These are phyloP conservation scores for Cryptomeria japonica DNA, from an alignment of 75 land plant genomes.

Conservation along the genomic window DNA sequence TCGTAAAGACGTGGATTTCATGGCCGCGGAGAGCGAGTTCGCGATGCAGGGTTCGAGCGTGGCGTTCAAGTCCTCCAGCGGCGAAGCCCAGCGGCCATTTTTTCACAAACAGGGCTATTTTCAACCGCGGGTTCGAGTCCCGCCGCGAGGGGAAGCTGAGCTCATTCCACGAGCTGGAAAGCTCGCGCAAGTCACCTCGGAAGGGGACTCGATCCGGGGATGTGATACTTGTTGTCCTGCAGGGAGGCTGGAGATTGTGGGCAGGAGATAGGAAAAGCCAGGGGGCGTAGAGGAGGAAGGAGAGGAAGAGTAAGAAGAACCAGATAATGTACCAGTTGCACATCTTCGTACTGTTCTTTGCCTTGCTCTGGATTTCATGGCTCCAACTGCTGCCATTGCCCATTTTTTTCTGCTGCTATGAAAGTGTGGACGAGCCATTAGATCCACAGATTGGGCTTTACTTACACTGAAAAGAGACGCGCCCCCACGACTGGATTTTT, in stretches of 20 bases:
- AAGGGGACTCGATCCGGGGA: slow-evolving; percentile 6
- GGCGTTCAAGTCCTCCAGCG: slow-evolving; percentile 50
- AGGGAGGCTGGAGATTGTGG: slow-evolving; percentile 28
- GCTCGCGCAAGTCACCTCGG: slow-evolving; percentile 28
- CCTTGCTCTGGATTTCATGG: neutral
- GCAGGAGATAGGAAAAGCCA: neutral
- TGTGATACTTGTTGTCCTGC: slow-evolving; percentile 38
- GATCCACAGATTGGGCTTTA: neutral
- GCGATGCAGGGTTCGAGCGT: slow-evolving; percentile 43
- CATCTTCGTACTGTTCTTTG: neutral
- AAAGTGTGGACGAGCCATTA: neutral
- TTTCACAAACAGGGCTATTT: slow-evolving; percentile 48
- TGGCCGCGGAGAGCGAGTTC: slow-evolving; percentile 42
- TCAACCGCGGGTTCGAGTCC: slow-evolving; percentile 5
- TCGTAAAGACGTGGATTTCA: slow-evolving; percentile 37
- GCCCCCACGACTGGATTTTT: neutral
- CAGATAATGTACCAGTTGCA: neutral
- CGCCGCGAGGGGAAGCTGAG: slow-evolving; percentile 15
- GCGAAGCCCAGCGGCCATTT: slow-evolving; percentile 40
- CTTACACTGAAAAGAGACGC: neutral
- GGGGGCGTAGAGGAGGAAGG: neutral
- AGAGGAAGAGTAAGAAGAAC: neutral
- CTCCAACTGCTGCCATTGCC: neutral
- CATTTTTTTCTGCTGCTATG: neutral
- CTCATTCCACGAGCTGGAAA: slow-evolving; percentile 29